A percentile compares a stretch with the other conserved stretches of the same genome.
These are phyloP conservation scores for Protomyces arabidopsidicola DNA, from an alignment of 1,139 yeast species.

Conservation along the genomic window DNA sequence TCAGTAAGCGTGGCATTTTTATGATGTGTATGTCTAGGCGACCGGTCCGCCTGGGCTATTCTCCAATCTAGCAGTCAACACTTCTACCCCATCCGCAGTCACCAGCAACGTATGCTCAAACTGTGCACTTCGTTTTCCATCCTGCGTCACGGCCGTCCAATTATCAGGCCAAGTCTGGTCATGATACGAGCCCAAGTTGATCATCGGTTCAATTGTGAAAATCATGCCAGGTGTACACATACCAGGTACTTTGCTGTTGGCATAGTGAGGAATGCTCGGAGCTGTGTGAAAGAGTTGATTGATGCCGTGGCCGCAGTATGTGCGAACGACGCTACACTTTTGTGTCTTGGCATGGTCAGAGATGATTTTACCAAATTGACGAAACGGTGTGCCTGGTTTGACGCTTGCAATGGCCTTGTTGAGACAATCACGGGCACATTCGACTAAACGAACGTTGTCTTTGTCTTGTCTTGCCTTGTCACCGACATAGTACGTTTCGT, in stretches of 20 bases:
- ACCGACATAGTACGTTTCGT: slow-evolving; percentile 96
- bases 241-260: slow-evolving; percentile 88
- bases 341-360: slow-evolving; percentile 80
- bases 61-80: slow-evolving; percentile 74
- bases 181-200: slow-evolving; percentile 76
- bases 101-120: slow-evolving; percentile 87
- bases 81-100: slow-evolving; percentile 91
- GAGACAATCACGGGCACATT: slow-evolving; percentile 85
- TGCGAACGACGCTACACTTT: slow-evolving; percentile 78
- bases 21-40: slow-evolving; percentile 27
- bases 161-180: slow-evolving; percentile 95
- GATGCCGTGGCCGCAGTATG: slow-evolving; percentile 94
- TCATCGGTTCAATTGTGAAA: slow-evolving; percentile 98
- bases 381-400: slow-evolving; percentile 87
- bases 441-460: slow-evolving; percentile 80
- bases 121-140: slow-evolving; percentile 87
- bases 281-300: slow-evolving; percentile 83
- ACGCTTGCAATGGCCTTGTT: slow-evolving; percentile 76
- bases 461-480: slow-evolving; percentile 72
- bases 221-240: slow-evolving; percentile 94
- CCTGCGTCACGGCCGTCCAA: slow-evolving; percentile 91
- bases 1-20: neutral
- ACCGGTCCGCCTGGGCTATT: slow-evolving; percentile 86
- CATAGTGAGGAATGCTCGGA: slow-evolving; percentile 91
- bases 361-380: slow-evolving; percentile 81